These are phyloP conservation scores for Funneliformis mosseae DNA, from an alignment of 192 early-diverging fungal species.

Conservation along the genomic window DNA sequence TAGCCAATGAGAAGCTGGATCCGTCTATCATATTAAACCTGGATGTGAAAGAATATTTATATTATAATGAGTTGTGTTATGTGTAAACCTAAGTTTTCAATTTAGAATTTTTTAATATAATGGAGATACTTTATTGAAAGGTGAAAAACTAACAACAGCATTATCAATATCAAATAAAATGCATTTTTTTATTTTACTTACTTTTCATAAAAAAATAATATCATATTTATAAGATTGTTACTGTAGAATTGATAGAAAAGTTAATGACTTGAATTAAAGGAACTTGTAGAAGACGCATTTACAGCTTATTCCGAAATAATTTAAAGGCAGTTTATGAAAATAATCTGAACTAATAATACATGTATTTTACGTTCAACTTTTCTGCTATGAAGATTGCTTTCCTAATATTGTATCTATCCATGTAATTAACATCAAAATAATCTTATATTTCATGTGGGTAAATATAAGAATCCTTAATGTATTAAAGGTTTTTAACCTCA, in stretches of 20 bases:
- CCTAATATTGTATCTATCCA: conserved; percentile 50
- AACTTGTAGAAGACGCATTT: conserved; percentile 77
- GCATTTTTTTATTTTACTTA: not conserved
- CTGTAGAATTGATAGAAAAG: conserved; percentile 79
- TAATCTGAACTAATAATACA: too few species aligned
- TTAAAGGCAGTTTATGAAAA: too few species aligned
- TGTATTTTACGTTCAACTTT: conserved; percentile 61
- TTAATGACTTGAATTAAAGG: conserved; percentile 93
- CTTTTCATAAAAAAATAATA: not conserved
- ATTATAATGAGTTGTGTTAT: not conserved
- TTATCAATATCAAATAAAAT: conserved; percentile 62
- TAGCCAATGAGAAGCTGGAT: conserved; percentile 72
- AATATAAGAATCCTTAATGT: not conserved
- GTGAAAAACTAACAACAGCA: conserved; percentile 65
- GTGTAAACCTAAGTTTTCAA: not conserved
- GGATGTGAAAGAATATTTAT: conserved; percentile 89
- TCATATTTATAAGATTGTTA: conserved; percentile 19
- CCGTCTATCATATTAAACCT: conserved; percentile 66
- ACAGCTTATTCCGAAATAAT: too few species aligned
- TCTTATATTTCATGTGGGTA: not conserved
- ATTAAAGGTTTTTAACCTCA: not conserved
- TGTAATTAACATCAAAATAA: conserved; percentile 48
- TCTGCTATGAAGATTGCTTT: conserved; percentile 57
- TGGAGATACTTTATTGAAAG: conserved; percentile 69
- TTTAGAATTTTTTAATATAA: conserved; percentile 70